Evolutionary conservation across 2,329 filamentous ascomycete species (phyloP), one percentile per base, ranked within the genome.

Genomic region (Podosphaera fusca): DNA sequence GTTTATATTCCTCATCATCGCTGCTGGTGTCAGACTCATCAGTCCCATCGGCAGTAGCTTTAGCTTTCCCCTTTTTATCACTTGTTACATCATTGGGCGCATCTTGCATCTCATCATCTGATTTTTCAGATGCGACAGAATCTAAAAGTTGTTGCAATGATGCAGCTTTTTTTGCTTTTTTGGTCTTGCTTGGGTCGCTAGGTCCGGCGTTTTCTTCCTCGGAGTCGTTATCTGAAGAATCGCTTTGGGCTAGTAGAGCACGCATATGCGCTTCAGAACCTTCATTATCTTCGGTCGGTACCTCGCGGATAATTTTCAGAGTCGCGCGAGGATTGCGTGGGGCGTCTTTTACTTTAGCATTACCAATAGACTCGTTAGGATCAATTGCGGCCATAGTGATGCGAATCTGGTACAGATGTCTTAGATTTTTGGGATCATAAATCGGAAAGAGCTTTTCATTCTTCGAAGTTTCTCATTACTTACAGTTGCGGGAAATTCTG

Each of bases 371-470:
- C 65, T 85, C 85, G 66, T 80, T 87, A 58, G 92, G 92, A 69
- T 98, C 90, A 69, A 98, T 84, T 63, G 92, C 92, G 66, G 94
- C 92, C 92, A 98, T 98, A 67, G 89, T 96, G 68, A 98, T 87
- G 70, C 87, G 87, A 74, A 95, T 94, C 89, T 95, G 66, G 14
- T 14, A 9, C 5, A 45, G 1, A 45, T 55, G 42, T 21, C 14
- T n/a, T 31, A 12, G 10, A 8, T 42, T 12, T 8, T 42, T 12
- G 5, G 10, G n/a, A 3, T 50, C 14, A 3, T 50, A 9, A 3
- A 9, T 29, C 21, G 30, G 46, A 21, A 21, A 21, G 30, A 14
- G n/a, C 14, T 29, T 42, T 45, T 55, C 45, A 52, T 31, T 53
- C 38, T 40, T 34, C 42, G 51, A 31, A 40, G 47, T 14, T 2